Evolutionary conservation across 306 rosid genomes (phyloP), one percentile per base, ranked within the genome.

Genomic region (Quercus parvula): DNA sequence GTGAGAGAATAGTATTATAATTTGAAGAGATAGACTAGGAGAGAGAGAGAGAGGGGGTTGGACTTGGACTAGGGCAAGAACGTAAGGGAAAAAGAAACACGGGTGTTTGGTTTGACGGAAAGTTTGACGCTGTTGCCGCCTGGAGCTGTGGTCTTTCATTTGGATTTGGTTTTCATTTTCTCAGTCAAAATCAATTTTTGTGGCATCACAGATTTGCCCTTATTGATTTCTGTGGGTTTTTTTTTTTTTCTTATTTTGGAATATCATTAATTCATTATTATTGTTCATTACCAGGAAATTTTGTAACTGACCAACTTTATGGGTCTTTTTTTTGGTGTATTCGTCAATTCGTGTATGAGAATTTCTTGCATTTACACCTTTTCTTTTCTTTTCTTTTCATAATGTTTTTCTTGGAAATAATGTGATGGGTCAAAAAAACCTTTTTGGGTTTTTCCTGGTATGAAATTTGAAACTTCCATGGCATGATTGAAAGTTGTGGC

Each of bases 41-140:
- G 54, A 49, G 4, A 11, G 14, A 11, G 14, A 11, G 15, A 12
- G 6, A 0, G 20, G 2, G 38, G 12, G 5, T 28, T 31, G 30
- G 41, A 27, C 69, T 63, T 63, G 20, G 69, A 63, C 70, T 13
- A 18, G 30, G 30, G 63, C 63, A 7, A 57, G 25, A 20, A 57
- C 20, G 20, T 13, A 12, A 6, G 17, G 17, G 70, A 12, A 1
- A 49, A 49, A 38, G 46, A 2, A 38, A 2, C 46, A 35, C 4
- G 67, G 33, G 52, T 3, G 84, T 74, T 56, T 75, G 82, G 79
- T 78, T 87, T 78, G 87, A 81, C 84, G 80, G 76, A 74, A 77
- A 70, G 70, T 78, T 78, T 81, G 90, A 84, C 86, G 81, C 73
- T 71, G 38, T 66, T 19, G 81, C 77, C 44, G 70, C 80, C 80